Evolutionary conservation across 345 rosid genomes (phyloP).

Genomic region (Erodium maritimum): DNA sequence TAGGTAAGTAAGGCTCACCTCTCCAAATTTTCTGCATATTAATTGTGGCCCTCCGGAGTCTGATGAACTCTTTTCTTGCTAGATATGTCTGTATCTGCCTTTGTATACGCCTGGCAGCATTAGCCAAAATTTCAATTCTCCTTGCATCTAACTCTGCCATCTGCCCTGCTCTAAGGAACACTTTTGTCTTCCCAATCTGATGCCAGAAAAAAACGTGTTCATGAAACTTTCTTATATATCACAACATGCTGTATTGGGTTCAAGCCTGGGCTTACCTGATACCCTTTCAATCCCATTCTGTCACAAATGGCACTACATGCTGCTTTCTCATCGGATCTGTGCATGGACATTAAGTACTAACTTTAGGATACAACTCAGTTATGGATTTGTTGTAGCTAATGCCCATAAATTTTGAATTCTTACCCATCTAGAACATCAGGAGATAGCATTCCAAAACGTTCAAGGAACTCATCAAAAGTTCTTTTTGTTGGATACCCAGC

Average conservation of each 20-base stretch:
- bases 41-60: slow-evolving; percentile 49
- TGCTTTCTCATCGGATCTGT: slow-evolving; percentile 45
- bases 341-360: neutral
- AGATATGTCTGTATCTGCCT: slow-evolving; percentile 43
- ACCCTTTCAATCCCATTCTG: slow-evolving; percentile 48
- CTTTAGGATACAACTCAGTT: neutral
- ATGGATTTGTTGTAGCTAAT: neutral
- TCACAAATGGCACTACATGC: slow-evolving; percentile 44
- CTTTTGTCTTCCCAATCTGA: slow-evolving; percentile 61
- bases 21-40: slow-evolving; percentile 16
- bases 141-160: slow-evolving; percentile 28
- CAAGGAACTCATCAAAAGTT: slow-evolving; percentile 66
- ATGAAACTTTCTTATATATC: neutral
- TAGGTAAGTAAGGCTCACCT: slow-evolving; percentile 4
- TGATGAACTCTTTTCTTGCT: slow-evolving; percentile 46
- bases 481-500: slow-evolving; percentile 79
- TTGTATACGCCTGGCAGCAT: slow-evolving; percentile 39
- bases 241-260: neutral
- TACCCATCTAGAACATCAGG: slow-evolving; percentile 56
- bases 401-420: neutral
- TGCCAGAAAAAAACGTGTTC: too few relatives aligned
- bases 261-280: slow-evolving; percentile 34
- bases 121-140: slow-evolving; percentile 44
- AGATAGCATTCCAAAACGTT: slow-evolving; percentile 68
- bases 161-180: slow-evolving; percentile 65